Evolutionary conservation across 1,284 basidiomycete genomes (phyloP), one percentile per base, ranked within the genome.

Genomic region (Boletus hoseneyae): DNA sequence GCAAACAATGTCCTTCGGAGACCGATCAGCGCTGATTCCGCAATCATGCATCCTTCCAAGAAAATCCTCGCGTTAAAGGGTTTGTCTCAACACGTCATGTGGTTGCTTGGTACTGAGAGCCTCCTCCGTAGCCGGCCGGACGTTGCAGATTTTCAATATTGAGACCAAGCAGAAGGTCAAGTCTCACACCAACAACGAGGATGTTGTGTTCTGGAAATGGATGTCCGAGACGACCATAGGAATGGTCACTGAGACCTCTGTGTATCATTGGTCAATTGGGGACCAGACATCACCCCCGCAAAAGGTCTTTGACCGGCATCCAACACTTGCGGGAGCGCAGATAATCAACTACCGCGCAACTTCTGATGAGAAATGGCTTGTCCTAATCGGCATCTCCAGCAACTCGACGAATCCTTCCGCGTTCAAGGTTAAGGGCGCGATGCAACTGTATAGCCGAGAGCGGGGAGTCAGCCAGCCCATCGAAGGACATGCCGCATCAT

Each of bases 161-260:
- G 95, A 92, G 65, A 91, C 86, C 42, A 99, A 97, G 77, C 86
- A 88, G 67, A 99, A 99, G 75, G 90, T 99, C 70, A 97, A 97
- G 68, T 93, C 95, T 21, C 94, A 99, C 69, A 76, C 87, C 52
- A 95, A 90, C 77, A 88, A 86, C 67, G 94, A 98, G 69, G 97
- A 99, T 64, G 83, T 99, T 53, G 85, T 91, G 37, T 99, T 97
- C 74, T 99, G 97, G 97, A 97, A 96, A 68, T 99, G 97, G 97
- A 85, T 98, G 52, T 90, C 85, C 52, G 86, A 93, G 59, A 83
- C 86, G 16, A 90, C 88, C 19, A 86, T 99, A 55, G 97, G 96
- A 64, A 83, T 99, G 73, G 97, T 99, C 66, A 98, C 96, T 33
- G 94, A 97, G 55, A 82, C 87, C 2, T 81, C 94, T 13, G 97